Base-by-base conservation (phyloP, 805 yeast species). In the Osmozyma mogii region DNA sequence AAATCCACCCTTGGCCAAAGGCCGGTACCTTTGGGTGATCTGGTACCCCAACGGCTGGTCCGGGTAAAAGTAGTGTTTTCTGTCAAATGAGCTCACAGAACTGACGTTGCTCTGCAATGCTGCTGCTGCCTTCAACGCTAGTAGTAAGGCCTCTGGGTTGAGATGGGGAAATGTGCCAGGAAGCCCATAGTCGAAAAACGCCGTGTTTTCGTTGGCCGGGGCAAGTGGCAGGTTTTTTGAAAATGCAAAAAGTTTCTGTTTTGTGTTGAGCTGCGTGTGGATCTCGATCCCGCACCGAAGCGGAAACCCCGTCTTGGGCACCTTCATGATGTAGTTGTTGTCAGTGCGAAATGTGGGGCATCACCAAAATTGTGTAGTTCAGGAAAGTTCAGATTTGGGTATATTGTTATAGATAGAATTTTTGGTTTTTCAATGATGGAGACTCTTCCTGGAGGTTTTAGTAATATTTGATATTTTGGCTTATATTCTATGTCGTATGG, bases 31-130 rank as follows among this genome's bases (percentile, higher is more conserved):
- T 55, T 92, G 98, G 0, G 98, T 92, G 28, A 92, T 81, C 52
- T 92, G 98, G 55, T 87, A 92, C 1, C 98, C 98, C 30, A 82
- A 56, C 0, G 98, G 98, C 51, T 92, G 97, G 53, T 92, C 98
- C 1, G 88, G 89, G 52, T 92, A 92, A 54, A 92, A 87, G 52
- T 92, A 92, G 52, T 92, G 98, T 54, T 92, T 92, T 41, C 98
- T 65, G 49, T 92, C 98, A 52, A 92, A 92, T 1, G 78, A 62
- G 1, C 89, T 81, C 6, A 47, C 39, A 0, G 54, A 40, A 34
- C 71, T 72, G 10, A 92, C 66, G 0, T 62, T 49, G 35, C 84
- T 71, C 19, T 78, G 65, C 30, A 88, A 54, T 0, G 92, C 84
- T 2, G 70, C 52, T 0, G 94, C 88, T 1, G 94, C 73, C 43